Base-by-base conservation (phyloP, 805 yeast species). In the Ogataea glucozyma region DNA sequence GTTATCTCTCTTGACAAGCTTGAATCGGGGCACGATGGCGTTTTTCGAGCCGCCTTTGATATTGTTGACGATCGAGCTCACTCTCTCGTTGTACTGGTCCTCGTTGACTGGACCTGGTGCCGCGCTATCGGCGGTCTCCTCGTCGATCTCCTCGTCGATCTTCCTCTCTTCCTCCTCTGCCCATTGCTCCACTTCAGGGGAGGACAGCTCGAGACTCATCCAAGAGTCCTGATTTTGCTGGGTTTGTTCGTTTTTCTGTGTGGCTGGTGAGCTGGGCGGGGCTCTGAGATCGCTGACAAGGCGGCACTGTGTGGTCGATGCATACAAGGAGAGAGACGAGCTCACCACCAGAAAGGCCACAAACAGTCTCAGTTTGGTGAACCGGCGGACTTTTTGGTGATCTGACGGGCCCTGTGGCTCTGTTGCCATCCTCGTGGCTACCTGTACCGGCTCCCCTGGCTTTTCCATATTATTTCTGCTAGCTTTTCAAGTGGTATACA, bases 11-110 rank as follows among this genome's bases (percentile, higher is more conserved):
- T 43, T 58, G 5, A 40, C 41, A 3, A 59, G 26, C 29, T 51
- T 51, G 35, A 60, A 60, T 36, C 64, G 48, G 7, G 64, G 63
- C n/a, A 54, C 49, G 12, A 58, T 57, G 4, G 58, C 62, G 42
- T 56, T 43, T 39, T 56, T 52, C 17, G 61, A 55, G 7, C 48
- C 44, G 29, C 46, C 32, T 40, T 38, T 57, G 17, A 59, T 57
- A 30, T 56, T 53, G 19, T 53, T 41, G 10, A 58, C 49, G 30
- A 58, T 58, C 17, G 50, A 38, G 26, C 48, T 44, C 17, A 57
- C 52, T n/a, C 42, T 37, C 10, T 27, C 32, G 17, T 49, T 41
- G 36, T 44, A 46, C 27, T 41, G 41, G n/a, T 40, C 43, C 3
- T 38, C 47, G 13, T 27, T 39, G 18, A 34, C 18, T 11, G 22